Evolutionary conservation across 805 yeast species (phyloP).

Genomic region (Wickerhamiella occidentalis): DNA sequence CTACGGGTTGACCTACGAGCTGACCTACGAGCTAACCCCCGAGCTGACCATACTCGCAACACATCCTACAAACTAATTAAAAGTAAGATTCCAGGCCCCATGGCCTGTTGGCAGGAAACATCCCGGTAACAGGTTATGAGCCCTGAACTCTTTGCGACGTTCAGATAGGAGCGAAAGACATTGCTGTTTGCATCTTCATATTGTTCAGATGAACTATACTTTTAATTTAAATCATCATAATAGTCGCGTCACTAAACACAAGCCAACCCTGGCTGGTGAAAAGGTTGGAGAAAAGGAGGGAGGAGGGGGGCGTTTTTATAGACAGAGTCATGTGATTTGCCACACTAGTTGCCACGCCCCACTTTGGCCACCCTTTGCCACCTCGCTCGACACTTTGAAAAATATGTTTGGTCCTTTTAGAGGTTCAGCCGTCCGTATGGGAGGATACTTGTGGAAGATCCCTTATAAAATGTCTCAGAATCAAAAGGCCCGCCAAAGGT

Average conservation of each 20-base stretch:
- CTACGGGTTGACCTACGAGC: too few relatives aligned
- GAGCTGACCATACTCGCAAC: too few relatives aligned
- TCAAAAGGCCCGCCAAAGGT: constrained; percentile 76
- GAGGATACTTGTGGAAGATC: constrained; percentile 71
- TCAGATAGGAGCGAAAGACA: constrained; percentile 16
- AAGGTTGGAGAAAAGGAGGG: neutral
- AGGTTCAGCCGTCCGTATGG: constrained; percentile 42
- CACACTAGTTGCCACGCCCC: neutral
- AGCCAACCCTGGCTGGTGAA: constrained; percentile 3
- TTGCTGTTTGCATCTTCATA: constrained; percentile 12
- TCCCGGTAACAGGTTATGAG: neutral
- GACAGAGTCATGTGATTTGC: neutral
- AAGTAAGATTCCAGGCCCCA: neutral
- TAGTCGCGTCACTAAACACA: constrained; percentile 2
- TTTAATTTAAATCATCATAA: constrained; percentile 2
- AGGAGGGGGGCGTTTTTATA: neutral
- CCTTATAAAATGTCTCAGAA: constrained; percentile 68
- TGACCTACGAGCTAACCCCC: too few relatives aligned
- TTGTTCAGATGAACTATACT: constrained; percentile 41
- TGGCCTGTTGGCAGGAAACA: neutral
- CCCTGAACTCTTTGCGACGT: neutral
- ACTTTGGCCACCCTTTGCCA: too few relatives aligned
- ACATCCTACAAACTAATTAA: too few relatives aligned
- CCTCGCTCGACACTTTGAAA: neutral
- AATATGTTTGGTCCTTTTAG: constrained; percentile 63